Evolutionary conservation across 1,284 basidiomycete species (phyloP).

Genomic region (Rhodotorula glutinis): DNA sequence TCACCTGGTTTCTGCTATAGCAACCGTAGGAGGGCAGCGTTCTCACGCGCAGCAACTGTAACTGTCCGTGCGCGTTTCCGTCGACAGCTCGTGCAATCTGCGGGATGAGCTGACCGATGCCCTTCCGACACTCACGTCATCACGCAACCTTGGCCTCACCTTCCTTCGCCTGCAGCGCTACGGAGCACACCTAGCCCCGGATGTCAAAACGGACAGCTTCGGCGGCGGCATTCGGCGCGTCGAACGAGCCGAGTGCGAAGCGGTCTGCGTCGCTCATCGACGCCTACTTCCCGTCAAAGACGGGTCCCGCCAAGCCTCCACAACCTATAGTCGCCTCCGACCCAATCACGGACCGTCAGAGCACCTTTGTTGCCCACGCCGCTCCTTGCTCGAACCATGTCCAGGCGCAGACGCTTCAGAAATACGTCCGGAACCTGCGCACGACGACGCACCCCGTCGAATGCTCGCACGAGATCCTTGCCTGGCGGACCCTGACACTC

Average conservation of each 20-base stretch:
- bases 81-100: too few relatives aligned
- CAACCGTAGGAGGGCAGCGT: too few relatives aligned
- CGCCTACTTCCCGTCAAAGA: conserved; percentile 8
- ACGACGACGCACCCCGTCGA: conserved; percentile 17
- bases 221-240: background rate
- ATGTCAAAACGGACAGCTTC: background rate
- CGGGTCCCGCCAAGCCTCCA: conserved; percentile 4
- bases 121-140: too few relatives aligned
- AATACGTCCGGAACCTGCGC: conserved; percentile 14
- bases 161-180: too few relatives aligned
- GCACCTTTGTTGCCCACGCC: conserved; percentile 35
- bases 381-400: conserved; percentile 7
- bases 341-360: conserved; percentile 34
- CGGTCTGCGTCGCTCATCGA: conserved; percentile 4
- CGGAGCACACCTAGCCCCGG: too few relatives aligned
- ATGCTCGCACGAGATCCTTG: conserved; percentile 67
- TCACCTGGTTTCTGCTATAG: too few relatives aligned
- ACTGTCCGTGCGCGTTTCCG: too few relatives aligned
- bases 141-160: too few relatives aligned
- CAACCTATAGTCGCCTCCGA: conserved; percentile 20
- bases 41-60: too few relatives aligned
- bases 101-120: too few relatives aligned
- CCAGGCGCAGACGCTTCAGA: conserved; percentile 16
- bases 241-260: conserved; percentile 4
- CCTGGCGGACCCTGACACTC: conserved; percentile 70